These are phyloP conservation scores for Colletotrichum tropicale DNA, from an alignment of 2,329 filamentous ascomycete species.

Conservation along the genomic window DNA sequence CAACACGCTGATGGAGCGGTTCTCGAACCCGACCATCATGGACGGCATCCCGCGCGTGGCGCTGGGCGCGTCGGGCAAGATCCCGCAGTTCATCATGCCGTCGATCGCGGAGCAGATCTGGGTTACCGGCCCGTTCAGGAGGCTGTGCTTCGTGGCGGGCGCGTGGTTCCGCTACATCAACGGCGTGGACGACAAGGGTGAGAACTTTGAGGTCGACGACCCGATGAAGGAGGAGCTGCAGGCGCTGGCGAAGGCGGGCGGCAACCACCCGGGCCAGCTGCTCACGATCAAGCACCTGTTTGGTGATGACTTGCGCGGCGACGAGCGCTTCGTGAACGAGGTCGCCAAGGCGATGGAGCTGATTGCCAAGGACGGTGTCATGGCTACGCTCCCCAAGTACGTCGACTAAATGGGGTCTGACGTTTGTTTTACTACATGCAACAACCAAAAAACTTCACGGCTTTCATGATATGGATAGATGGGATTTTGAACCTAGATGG, in stretches of 20 bases:
- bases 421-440: not conserved
- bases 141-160: conserved; percentile 51
- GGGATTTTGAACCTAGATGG: not conserved
- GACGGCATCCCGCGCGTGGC: conserved; percentile 57
- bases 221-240: conserved; percentile 53
- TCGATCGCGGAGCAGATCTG: conserved; percentile 52
- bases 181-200: conserved; percentile 53
- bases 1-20: conserved; percentile 56
- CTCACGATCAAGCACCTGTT: conserved; percentile 52
- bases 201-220: conserved; percentile 46
- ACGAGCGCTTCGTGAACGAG: conserved; percentile 51
- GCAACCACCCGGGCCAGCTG: conserved; percentile 43
- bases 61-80: conserved; percentile 58
- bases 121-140: conserved; percentile 47
- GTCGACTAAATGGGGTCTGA: conserved; percentile 24
- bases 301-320: conserved; percentile 53
- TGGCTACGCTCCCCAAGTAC: conserved; percentile 56
- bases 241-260: conserved; percentile 47
- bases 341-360: conserved; percentile 51
- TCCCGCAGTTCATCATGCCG: conserved; percentile 56
- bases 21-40: conserved; percentile 61
- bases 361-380: conserved; percentile 49
- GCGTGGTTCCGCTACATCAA: conserved; percentile 57
- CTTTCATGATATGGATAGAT: not conserved
- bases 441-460: not conserved